phyloP scores from a whole-genome alignment of 495 filamentous ascomycete species.

The Neurospora cerealis region DNA sequence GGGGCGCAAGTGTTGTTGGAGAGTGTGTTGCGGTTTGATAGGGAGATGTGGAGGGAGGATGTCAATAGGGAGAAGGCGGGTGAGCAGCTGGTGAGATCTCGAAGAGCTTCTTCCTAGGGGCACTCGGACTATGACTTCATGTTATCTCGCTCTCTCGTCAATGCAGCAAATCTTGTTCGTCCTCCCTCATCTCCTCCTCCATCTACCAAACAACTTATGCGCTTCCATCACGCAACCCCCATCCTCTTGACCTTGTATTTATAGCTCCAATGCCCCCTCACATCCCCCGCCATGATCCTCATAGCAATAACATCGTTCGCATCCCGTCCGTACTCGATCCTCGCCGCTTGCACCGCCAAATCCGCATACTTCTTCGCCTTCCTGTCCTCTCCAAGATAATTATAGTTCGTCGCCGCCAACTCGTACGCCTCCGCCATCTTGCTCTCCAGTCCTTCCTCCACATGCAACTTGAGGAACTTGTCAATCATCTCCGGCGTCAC shows the following conservation, averaged over 20 bases:
- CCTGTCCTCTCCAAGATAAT: slow-evolving; percentile 18
- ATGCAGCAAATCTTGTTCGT: too few species aligned
- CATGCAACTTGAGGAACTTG: slow-evolving; percentile 16
- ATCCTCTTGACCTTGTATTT: slow-evolving; percentile 8
- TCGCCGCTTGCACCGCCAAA: slow-evolving; percentile 18
- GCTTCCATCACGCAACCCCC: slow-evolving; percentile 19
- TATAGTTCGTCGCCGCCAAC: slow-evolving; percentile 31
- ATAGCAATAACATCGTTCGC: slow-evolving; percentile 15
- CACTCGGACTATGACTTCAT: too few species aligned
- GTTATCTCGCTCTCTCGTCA: not conserved
- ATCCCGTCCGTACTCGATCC: slow-evolving; percentile 18
- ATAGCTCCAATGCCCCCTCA: slow-evolving; percentile 16
- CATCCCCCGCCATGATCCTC: slow-evolving; percentile 11
- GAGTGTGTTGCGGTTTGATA: slow-evolving; percentile 29
- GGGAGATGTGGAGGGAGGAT: not conserved
- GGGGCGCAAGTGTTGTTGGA: slow-evolving; percentile 29
- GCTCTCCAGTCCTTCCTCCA: slow-evolving; percentile 18
- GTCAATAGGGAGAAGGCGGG: not conserved
- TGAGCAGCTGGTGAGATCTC: not conserved
- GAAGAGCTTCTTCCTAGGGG: too few species aligned
- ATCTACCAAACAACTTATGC: not conserved
- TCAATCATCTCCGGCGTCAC: slow-evolving; percentile 21
- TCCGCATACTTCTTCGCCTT: slow-evolving; percentile 20
- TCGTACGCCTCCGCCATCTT: slow-evolving; percentile 24
- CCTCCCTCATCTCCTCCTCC: not conserved